These are phyloP conservation scores for Aspergillus ustus DNA, from an alignment of 2,329 filamentous ascomycete genomes.

Conservation along the genomic window DNA sequence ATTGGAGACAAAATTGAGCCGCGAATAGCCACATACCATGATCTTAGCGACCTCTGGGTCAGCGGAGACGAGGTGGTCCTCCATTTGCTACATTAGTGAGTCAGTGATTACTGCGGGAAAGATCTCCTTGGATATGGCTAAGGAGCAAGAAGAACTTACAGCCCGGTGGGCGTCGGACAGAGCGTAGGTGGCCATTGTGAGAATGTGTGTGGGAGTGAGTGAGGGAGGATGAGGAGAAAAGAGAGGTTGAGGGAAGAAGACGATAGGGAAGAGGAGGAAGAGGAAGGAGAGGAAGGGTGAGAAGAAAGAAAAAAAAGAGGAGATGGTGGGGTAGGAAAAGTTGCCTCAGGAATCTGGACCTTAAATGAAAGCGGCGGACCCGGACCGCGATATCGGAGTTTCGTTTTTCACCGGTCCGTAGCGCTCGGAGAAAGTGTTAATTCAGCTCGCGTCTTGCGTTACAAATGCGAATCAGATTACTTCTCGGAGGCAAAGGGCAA, in stretches of 20 bases:
- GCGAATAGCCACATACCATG: conserved; percentile 69
- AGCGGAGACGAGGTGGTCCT: conserved; percentile 88
- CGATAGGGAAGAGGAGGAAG: too few species aligned
- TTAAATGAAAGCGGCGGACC: conserved; percentile 9
- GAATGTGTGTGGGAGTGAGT: conserved; percentile 15
- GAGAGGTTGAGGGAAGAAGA: conserved; percentile 12
- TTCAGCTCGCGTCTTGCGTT: neutral
- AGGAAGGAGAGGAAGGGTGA: conserved; percentile 8
- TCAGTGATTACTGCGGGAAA: conserved; percentile 35
- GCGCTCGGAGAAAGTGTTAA: neutral
- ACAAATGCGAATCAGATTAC: neutral
- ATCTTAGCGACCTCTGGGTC: conserved; percentile 95
- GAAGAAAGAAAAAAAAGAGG: conserved; percentile 18
- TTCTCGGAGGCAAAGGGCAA: neutral
- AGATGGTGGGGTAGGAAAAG: conserved; percentile 19
- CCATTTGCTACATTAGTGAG: conserved; percentile 73
- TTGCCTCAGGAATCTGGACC: conserved; percentile 19
- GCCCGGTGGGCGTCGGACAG: conserved; percentile 69
- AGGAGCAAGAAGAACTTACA: conserved; percentile 49
- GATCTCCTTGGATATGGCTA: conserved; percentile 3
- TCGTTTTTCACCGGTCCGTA: conserved; percentile 10
- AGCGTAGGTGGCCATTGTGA: conserved; percentile 61
- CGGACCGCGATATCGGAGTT: conserved; percentile 23
- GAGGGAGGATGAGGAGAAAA: conserved; percentile 14
- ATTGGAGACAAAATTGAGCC: neutral